phyloP scores from a whole-genome alignment of 78 protist species.

The Trichosphaerium sp. region DNA sequence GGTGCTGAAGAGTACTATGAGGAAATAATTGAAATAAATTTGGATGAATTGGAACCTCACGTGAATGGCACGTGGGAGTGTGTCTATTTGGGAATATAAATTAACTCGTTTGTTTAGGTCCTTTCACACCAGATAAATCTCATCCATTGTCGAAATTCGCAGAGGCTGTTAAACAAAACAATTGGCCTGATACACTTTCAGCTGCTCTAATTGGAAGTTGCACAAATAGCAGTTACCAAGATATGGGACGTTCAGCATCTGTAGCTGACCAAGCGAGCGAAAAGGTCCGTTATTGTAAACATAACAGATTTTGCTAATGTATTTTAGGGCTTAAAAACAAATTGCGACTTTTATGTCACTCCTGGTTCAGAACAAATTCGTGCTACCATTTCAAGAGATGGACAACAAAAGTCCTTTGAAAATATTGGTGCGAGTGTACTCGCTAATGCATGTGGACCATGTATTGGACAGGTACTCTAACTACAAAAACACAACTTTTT shows the following conservation, averaged over 20 bases:
- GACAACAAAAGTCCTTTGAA: conserved; percentile 44
- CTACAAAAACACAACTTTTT: not conserved
- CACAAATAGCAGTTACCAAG: conserved; percentile 90
- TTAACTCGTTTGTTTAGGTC: no score
- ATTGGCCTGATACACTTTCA: conserved; percentile 80
- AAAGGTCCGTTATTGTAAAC: conserved; percentile 15
- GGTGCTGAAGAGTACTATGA: conserved; percentile 80
- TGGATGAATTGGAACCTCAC: conserved; percentile 75
- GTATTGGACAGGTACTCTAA: conserved; percentile 83
- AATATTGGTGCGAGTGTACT: conserved; percentile 61
- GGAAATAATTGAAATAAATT: conserved; percentile 73
- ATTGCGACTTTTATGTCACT: conserved; percentile 74
- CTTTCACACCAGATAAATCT: conserved; percentile 89
- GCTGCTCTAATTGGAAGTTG: conserved; percentile 89
- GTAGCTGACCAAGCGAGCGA: conserved; percentile 71
- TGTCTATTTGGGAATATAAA: no score
- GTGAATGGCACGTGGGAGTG: no score
- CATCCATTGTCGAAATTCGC: conserved; percentile 53
- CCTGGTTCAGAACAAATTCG: conserved; percentile 94
- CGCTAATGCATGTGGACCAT: conserved; percentile 95
- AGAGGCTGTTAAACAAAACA: conserved; percentile 41
- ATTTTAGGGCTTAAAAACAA: conserved; percentile 61
- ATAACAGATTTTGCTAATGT: no score
- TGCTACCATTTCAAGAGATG: conserved; percentile 85
- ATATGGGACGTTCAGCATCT: conserved; percentile 78